Evolutionary conservation across 2,329 filamentous ascomycete species (phyloP).

Genomic region (Cladophialophora carrionii): DNA sequence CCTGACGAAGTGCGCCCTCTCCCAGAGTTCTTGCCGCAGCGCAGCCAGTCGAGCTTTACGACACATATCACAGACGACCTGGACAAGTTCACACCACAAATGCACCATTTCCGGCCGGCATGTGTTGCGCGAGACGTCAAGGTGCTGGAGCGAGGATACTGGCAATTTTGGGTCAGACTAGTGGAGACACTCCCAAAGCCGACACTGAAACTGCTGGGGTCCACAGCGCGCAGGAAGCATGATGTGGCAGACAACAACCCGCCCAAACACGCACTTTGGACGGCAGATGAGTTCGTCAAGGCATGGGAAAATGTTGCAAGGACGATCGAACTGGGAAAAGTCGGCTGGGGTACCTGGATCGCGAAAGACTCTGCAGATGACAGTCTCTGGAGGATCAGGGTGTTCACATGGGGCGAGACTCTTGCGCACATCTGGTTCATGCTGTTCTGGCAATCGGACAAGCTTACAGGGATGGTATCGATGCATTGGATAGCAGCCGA

Average conservation of each 20-base stretch:
- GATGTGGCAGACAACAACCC: not conserved
- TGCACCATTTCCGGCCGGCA: slow-evolving; percentile 58
- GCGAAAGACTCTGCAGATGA: slow-evolving; percentile 38
- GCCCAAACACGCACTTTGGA: slow-evolving; percentile 38
- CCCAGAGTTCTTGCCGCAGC: slow-evolving; percentile 9
- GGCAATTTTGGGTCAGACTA: slow-evolving; percentile 68
- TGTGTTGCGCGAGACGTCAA: slow-evolving; percentile 55
- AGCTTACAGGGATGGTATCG: slow-evolving; percentile 21
- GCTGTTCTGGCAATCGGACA: slow-evolving; percentile 52
- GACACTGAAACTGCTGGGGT: slow-evolving; percentile 9
- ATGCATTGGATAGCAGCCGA: slow-evolving; percentile 33
- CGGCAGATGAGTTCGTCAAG: slow-evolving; percentile 41
- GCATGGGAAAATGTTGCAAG: slow-evolving; percentile 50
- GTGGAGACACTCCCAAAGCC: slow-evolving; percentile 39
- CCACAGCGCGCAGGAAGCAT: slow-evolving; percentile 2
- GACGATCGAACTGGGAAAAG: slow-evolving; percentile 47
- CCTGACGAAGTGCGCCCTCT: slow-evolving; percentile 21
- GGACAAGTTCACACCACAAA: slow-evolving; percentile 58
- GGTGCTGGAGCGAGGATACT: slow-evolving; percentile 74
- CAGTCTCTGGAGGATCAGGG: slow-evolving; percentile 51
- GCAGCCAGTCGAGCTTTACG: slow-evolving; percentile 32
- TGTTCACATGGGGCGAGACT: slow-evolving; percentile 79
- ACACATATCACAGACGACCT: slow-evolving; percentile 63
- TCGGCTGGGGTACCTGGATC: slow-evolving; percentile 54
- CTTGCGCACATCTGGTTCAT: slow-evolving; percentile 74